phyloP scores from a whole-genome alignment of 305 asterid genomes.

The Andrographis paniculata region DNA sequence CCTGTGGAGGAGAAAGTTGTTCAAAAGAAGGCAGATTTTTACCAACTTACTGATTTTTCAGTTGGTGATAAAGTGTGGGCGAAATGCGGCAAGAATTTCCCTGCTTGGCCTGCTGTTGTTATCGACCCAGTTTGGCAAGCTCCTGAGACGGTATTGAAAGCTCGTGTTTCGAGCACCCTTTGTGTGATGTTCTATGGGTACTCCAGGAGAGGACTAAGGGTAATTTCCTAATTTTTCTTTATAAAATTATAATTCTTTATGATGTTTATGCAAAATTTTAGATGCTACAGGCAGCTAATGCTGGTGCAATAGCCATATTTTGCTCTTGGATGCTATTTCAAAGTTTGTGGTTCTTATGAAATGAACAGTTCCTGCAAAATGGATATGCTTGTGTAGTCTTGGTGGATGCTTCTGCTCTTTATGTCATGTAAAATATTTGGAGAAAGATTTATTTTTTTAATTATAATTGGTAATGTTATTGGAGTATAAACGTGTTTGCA shows the following conservation, averaged over 20 bases:
- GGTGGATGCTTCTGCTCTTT: slow-evolving; percentile 10
- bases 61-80: slow-evolving; percentile 89
- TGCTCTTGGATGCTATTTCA: slow-evolving; percentile 4
- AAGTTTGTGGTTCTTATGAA: slow-evolving; percentile 7
- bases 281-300: slow-evolving; percentile 8
- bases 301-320: no score
- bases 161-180: slow-evolving; percentile 64
- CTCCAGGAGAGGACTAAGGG: slow-evolving; percentile 70
- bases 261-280: neutral
- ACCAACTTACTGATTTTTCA: slow-evolving; percentile 49
- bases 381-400: slow-evolving; percentile 6
- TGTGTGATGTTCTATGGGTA: slow-evolving; percentile 94
- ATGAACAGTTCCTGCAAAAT: neutral
- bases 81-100: slow-evolving; percentile 70
- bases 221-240: slow-evolving; percentile 21
- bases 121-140: slow-evolving; percentile 77
- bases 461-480: neutral
- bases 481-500: slow-evolving; percentile 23
- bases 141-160: slow-evolving; percentile 65
- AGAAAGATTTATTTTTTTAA: slow-evolving; percentile 3
- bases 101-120: slow-evolving; percentile 96
- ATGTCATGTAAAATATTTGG: slow-evolving; percentile 1
- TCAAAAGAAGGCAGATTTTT: slow-evolving; percentile 47
- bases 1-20: slow-evolving; percentile 30
- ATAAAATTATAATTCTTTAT: slow-evolving; percentile 4